phyloP scores from a whole-genome alignment of 2,329 filamentous ascomycete genomes.

The Penicillium frequentans region DNA sequence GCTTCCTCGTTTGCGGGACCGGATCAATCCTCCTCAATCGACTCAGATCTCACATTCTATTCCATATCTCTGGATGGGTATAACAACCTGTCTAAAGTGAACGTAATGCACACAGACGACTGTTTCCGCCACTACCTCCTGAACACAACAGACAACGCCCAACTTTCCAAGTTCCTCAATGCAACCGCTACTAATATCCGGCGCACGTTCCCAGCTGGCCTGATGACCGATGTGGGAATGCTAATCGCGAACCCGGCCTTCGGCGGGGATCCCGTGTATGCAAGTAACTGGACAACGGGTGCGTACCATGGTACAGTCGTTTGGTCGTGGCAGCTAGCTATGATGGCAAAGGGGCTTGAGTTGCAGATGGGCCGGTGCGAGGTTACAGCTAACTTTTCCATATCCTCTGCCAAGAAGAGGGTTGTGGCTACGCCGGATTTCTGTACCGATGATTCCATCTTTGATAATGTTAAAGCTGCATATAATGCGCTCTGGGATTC shows the following conservation, averaged over 20 bases:
- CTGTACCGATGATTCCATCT: constrained; percentile 48
- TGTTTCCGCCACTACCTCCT: constrained; percentile 64
- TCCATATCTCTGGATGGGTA: constrained; percentile 58
- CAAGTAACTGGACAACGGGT: constrained; percentile 55
- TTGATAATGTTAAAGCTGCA: constrained; percentile 49
- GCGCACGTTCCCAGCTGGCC: constrained; percentile 58
- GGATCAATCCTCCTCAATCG: constrained; percentile 43
- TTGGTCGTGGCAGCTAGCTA: constrained; percentile 65
- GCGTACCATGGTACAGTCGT: constrained; percentile 66
- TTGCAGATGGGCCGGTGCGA: constrained; percentile 57
- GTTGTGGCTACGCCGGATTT: constrained; percentile 44
- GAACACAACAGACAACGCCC: constrained; percentile 58
- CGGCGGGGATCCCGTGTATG: constrained; percentile 49
- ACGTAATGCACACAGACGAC: constrained; percentile 64
- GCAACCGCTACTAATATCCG: constrained; percentile 59
- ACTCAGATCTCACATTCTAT: constrained; percentile 53
- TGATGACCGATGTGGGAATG: constrained; percentile 57
- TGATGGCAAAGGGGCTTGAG: constrained; percentile 63
- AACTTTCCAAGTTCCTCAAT: constrained; percentile 58
- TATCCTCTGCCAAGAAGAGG: background rate
- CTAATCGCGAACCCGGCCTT: constrained; percentile 64
- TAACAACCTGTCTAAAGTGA: constrained; percentile 50
- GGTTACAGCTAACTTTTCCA: constrained; percentile 6
- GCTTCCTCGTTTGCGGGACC: constrained; percentile 48
- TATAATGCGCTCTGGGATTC: constrained; percentile 63